A percentile compares a stretch with the other conserved stretches of the same genome.
Conservation (phyloP, 768 basidiomycete genomes). For the Amanita thiersii region DNA sequence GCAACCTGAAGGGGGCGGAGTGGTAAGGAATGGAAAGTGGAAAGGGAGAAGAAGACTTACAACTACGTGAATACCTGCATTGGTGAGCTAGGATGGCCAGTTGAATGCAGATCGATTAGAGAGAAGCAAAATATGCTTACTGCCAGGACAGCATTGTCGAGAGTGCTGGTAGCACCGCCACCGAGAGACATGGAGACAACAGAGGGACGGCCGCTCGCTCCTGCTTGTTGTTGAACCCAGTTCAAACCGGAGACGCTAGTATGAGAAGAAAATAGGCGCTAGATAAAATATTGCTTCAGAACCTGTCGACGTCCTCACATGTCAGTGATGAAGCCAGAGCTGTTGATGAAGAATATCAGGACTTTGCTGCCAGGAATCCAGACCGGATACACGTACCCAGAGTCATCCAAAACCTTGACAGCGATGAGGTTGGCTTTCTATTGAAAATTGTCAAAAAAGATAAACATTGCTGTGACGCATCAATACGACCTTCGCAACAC, state of each 20-base stretch:
- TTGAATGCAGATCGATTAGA: too few species aligned
- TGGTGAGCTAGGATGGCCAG: conserved; percentile 16
- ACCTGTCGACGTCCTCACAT: conserved; percentile 14
- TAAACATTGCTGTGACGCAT: neutral
- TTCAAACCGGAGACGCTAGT: conserved; percentile 25
- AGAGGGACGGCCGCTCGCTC: conserved; percentile 18
- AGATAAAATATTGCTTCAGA: neutral
- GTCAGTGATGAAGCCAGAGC: conserved; percentile 13
- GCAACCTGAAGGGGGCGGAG: conserved; percentile 15
- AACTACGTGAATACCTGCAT: conserved; percentile 16
- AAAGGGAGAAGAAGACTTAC: neutral
- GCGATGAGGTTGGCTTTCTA: conserved; percentile 25
- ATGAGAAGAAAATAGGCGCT: conserved; percentile 5
- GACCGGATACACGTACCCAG: conserved; percentile 16
- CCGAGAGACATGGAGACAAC: conserved; percentile 30
- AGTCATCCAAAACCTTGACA: conserved; percentile 32
- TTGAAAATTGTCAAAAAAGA: conserved; percentile 15
- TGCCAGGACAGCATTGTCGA: conserved; percentile 24
- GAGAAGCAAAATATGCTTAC: conserved; percentile 8
- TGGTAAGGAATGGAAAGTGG: neutral
- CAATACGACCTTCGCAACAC: conserved; percentile 12
- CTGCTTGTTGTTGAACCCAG: conserved; percentile 19
- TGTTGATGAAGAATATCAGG: neutral
- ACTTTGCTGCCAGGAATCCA: neutral
- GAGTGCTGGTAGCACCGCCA: conserved; percentile 17